These are phyloP conservation scores for Penicillium oxalicum DNA, from an alignment of 2,329 filamentous ascomycete species.

Conservation along the genomic window DNA sequence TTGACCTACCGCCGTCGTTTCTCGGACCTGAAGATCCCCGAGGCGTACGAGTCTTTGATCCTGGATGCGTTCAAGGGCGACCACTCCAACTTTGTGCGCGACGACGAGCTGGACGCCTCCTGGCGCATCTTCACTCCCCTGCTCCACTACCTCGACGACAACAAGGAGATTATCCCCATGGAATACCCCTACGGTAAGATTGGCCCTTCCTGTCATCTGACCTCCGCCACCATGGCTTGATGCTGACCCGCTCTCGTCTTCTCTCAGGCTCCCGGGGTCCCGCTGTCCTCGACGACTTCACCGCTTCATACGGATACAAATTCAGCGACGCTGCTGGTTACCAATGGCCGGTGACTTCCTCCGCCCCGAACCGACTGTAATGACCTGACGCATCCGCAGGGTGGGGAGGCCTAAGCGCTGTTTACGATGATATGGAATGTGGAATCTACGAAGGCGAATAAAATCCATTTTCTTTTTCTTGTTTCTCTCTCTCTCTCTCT, in stretches of 20 bases:
- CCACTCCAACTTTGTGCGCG: constrained; percentile 98
- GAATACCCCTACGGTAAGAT: constrained; percentile 94
- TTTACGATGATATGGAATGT: constrained; percentile 23
- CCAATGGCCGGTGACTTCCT: constrained; percentile 77
- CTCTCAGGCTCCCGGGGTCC: constrained; percentile 83
- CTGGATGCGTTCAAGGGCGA: constrained; percentile 97
- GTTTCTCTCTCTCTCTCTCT: constrained; percentile 5
- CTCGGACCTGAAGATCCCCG: constrained; percentile 98
- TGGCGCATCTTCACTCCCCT: constrained; percentile 99
- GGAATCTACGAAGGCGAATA: constrained; percentile 18
- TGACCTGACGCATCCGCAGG: neutral
- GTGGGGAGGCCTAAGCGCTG: constrained; percentile 7
- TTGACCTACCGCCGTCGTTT: constrained; percentile 96
- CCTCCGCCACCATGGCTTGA: no score
- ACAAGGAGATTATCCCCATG: constrained; percentile 99
- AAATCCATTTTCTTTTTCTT: constrained; percentile 18
- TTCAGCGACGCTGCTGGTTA: constrained; percentile 95
- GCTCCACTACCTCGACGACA: constrained; percentile 95
- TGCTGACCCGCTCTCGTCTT: neutral
- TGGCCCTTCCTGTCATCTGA: neutral
- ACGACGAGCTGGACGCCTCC: constrained; percentile 92
- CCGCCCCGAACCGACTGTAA: constrained; percentile 76
- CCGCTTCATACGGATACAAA: constrained; percentile 95
- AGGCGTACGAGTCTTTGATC: constrained; percentile 97
- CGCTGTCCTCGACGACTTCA: constrained; percentile 95